Base-by-base conservation (phyloP, 169 alveolate genomes). In the Perkinsus olseni region DNA sequence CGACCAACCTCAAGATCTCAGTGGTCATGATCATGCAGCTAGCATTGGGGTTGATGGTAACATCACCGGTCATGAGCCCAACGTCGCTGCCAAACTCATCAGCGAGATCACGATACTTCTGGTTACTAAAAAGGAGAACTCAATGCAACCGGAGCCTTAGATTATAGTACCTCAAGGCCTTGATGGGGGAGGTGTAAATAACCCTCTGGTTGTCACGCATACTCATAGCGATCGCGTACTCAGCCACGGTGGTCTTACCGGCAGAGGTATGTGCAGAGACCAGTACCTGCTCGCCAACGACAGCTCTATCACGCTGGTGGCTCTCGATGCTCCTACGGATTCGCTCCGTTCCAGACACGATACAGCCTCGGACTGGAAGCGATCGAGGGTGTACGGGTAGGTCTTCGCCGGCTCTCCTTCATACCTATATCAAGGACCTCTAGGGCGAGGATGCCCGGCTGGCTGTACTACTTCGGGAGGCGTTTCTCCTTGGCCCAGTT, bases 261-360 rank as follows among this genome's bases (percentile, higher is more conserved):
- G 99, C 99, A 1, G 99, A 98, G 0, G 99, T 99, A 95, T 99
- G 99, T 0, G 99, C 99, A 90, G 99, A 99, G 31, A 99, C 99
- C 92, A 99, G 96, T 20, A 99, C 99, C 74, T 98, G 97, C 95
- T 99, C 99, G 91, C 98, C 98, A 3, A 62, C 82, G 31, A 62
- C 82, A 62, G 37, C 34, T 45, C 62, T 17, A 17, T 45, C 62
- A 45, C 6, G 17, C 17, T 17, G 24, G 6, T 10, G 6, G 24
- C 62, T 45, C 6, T 17, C 6, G 24, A 10, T 0, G 8, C 13
- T 24, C 82, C 31, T 62, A 62, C 82, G 4, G 82, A 62, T 62
- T 62, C 82, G 31, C 82, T 24, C 13, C 82, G 82, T 24, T 62
- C 82, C 82, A 62, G 34, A 28, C 82, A 62, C 10, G 82, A 62